Percentiles rank a stretch among this genome's conserved stretches.
These are phyloP conservation scores for Candida tammaniensis DNA, from an alignment of 805 yeast species.

Conservation along the genomic window DNA sequence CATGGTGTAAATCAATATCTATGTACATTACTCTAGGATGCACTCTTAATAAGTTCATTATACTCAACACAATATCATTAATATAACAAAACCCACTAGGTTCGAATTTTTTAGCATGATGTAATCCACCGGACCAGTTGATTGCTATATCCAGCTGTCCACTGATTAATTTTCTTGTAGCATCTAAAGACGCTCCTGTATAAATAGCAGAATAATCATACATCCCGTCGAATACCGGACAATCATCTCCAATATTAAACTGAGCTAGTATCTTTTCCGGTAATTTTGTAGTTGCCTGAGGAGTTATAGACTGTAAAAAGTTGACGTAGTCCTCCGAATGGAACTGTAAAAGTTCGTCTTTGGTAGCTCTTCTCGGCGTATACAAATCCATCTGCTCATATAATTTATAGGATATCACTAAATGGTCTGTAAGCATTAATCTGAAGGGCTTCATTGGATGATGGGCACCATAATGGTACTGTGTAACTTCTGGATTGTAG, in stretches of 20 bases:
- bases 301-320: slow-evolving; percentile 73
- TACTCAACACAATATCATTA: slow-evolving; percentile 89
- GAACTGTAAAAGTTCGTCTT: slow-evolving; percentile 73
- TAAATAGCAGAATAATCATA: slow-evolving; percentile 86
- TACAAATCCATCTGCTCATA: slow-evolving; percentile 90
- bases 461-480: slow-evolving; percentile 85
- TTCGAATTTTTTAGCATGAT: slow-evolving; percentile 92
- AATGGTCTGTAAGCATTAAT: slow-evolving; percentile 88
- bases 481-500: slow-evolving; percentile 74
- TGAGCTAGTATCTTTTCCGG: slow-evolving; percentile 54
- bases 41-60: slow-evolving; percentile 76
- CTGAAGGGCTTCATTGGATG: slow-evolving; percentile 99
- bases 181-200: slow-evolving; percentile 93
- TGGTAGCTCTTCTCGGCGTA: slow-evolving; percentile 77
- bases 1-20: slow-evolving; percentile 94
- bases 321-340: slow-evolving; percentile 86
- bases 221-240: slow-evolving; percentile 93
- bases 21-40: slow-evolving; percentile 92
- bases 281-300: slow-evolving; percentile 63
- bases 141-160: slow-evolving; percentile 93
- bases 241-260: slow-evolving; percentile 91
- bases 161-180: slow-evolving; percentile 78
- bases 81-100: slow-evolving; percentile 95
- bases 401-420: slow-evolving; percentile 79
- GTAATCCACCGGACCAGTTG: slow-evolving; percentile 95